Evolutionary conservation across 371 early-diverging fungal genomes (phyloP).

Genomic region (Phascolomyces articulosus): DNA sequence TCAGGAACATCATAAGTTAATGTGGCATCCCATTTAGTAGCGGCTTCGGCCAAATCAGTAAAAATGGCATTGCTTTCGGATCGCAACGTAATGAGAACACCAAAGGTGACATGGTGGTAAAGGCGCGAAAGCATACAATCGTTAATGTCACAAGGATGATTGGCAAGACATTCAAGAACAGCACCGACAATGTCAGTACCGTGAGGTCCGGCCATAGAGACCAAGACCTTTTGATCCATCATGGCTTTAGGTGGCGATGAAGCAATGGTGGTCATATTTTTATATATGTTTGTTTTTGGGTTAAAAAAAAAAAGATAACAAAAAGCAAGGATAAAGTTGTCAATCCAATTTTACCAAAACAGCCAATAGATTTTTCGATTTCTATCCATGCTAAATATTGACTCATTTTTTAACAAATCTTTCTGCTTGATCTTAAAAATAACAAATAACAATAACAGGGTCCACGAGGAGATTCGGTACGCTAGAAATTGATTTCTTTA

Average conservation of each 20-base stretch:
- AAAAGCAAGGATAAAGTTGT: too few species aligned
- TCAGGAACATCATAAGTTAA: conserved; percentile 81
- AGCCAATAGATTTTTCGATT: too few species aligned
- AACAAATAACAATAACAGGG: too few species aligned
- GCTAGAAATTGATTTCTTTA: too few species aligned
- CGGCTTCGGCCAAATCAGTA: conserved; percentile 73
- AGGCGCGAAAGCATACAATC: conserved; percentile 86
- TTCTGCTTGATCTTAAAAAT: too few species aligned
- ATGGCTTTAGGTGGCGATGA: conserved; percentile 47
- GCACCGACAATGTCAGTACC: conserved; percentile 90
- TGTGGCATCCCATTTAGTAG: conserved; percentile 82
- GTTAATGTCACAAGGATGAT: conserved; percentile 69
- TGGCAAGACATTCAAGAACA: conserved; percentile 72
- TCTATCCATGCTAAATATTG: too few species aligned
- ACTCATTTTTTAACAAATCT: too few species aligned
- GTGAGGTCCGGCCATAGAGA: conserved; percentile 82
- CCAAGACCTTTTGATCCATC: conserved; percentile 68
- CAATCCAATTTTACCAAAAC: too few species aligned
- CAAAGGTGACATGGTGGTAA: conserved; percentile 89
- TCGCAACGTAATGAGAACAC: conserved; percentile 73
- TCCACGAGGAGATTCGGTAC: too few species aligned
- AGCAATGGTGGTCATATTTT: conserved; percentile 1
- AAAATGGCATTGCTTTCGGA: conserved; percentile 75
- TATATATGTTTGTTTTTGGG: not conserved
- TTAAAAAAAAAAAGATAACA: too few species aligned